Base-by-base conservation (phyloP, 2,329 filamentous ascomycete species). In the Dactylella cylindrospora region DNA sequence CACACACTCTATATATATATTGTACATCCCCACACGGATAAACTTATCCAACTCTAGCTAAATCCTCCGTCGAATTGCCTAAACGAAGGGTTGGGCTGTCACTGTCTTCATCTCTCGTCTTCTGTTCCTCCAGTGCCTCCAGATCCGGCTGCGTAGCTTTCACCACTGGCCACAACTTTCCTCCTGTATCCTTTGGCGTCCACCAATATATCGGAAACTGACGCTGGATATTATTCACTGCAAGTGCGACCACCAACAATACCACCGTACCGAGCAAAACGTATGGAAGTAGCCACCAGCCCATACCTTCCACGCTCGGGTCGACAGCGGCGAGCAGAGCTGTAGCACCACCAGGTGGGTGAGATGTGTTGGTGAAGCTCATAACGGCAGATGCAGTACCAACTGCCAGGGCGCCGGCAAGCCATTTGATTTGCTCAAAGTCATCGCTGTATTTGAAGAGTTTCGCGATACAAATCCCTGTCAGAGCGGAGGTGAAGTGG, bases 271-370 rank as follows among this genome's bases (percentile, higher is more conserved):
- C 82, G 17, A 89, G 73, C 29, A 84, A 47, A 13, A 88, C 76
- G 4, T 87, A 73, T 0, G 83, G 80, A 4, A 89, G 70, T 9
- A 88, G 72, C 60, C 78, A 81, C 86, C 86, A 90, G n/a, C 85
- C 84, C 8, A 89, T 71, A 0, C 68, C 67, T 7, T 77, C 74
- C 1, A 82, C 74, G 1, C 75, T 73, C 1, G 77, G 73, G 55
- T 83, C 80, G 1, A 82, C 76, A 0, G 85, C 83, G 0, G 84
- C 84, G 20, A 90, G 73, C 1, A 90, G 73, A 0, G 84, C 85
- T 0, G 85, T 90, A 6, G 86, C 85, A 3, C 86, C 86, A 0
- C 84, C 86, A 0, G 86, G 86, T 0, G 86, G 86, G 66, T 90
- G 84, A 0, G 86, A 77, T 0, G 85, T 88, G 46, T 84, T 84